phyloP scores from a whole-genome alignment of 2,329 filamentous ascomycete species.

The Pleomassaria siparia region DNA sequence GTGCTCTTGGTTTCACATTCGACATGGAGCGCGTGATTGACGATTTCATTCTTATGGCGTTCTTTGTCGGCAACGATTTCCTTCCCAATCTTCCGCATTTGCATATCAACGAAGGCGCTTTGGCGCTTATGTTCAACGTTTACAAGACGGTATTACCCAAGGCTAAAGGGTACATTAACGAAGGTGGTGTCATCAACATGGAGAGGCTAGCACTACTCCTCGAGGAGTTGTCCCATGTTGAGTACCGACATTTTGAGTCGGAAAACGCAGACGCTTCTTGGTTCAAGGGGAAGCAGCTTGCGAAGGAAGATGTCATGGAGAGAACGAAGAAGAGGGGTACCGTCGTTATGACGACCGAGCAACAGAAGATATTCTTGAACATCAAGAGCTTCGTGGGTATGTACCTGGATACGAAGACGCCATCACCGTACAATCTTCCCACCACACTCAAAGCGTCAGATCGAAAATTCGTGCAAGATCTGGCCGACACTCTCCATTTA shows the following conservation, averaged over 20 bases:
- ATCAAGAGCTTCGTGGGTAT: conserved; percentile 82
- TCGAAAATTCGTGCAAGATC: conserved; percentile 87
- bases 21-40: conserved; percentile 97
- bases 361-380: conserved; percentile 78
- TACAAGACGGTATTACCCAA: conserved; percentile 90
- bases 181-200: conserved; percentile 89
- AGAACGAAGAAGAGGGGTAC: conserved; percentile 62
- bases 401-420: conserved; percentile 51
- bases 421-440: conserved; percentile 69
- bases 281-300: conserved; percentile 83
- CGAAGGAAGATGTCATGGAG: conserved; percentile 66
- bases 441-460: conserved; percentile 75
- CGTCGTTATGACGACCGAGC: conserved; percentile 73
- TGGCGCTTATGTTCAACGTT: conserved; percentile 95
- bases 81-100: conserved; percentile 92
- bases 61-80: conserved; percentile 99
- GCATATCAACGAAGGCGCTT: conserved; percentile 96
- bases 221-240: conserved; percentile 82
- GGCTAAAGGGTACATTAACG: conserved; percentile 93
- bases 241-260: conserved; percentile 88
- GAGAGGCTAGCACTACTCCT: conserved; percentile 75
- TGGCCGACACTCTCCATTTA: conserved; percentile 70
- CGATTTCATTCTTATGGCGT: conserved; percentile 99
- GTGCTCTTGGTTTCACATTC: conserved; percentile 73
- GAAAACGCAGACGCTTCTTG: conserved; percentile 88